Conservation (phyloP, 2,329 filamentous ascomycete species). For the Epichloe amarillans region DNA sequence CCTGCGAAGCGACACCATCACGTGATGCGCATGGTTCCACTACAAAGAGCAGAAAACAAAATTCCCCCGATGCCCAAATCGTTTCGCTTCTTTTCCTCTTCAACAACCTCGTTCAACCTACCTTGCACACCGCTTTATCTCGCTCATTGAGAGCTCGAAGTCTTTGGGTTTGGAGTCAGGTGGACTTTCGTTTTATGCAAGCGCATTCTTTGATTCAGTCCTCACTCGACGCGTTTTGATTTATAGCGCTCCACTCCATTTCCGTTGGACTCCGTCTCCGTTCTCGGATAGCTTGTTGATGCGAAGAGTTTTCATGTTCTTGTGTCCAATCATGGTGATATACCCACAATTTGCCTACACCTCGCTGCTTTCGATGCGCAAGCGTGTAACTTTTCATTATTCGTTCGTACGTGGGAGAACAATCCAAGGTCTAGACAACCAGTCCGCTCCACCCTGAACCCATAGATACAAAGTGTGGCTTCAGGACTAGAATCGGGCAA, state of each 20-base stretch:
- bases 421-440: conserved; percentile 54
- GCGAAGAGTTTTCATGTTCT: background rate
- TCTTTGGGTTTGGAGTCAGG: background rate
- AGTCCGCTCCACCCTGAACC: conserved; percentile 52
- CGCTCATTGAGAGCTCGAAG: background rate
- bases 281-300: too few species aligned
- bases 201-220: background rate
- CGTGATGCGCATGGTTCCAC: conserved; percentile 12
- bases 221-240: background rate
- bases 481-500: conserved; percentile 52
- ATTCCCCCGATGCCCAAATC: background rate
- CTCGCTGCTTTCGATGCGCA: conserved; percentile 43
- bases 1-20: conserved; percentile 6
- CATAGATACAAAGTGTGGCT: conserved; percentile 39
- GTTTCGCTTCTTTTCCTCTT: background rate
- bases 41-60: background rate
- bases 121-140: background rate
- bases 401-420: conserved; percentile 51
- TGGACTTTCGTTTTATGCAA: background rate
- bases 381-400: conserved; percentile 43
- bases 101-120: background rate
- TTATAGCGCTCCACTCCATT: background rate
- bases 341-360: conserved; percentile 50
- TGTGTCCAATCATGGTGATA: background rate
- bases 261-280: background rate